These are phyloP conservation scores for Cercophora newfieldiana DNA, from an alignment of 495 filamentous ascomycete species.

Conservation along the genomic window DNA sequence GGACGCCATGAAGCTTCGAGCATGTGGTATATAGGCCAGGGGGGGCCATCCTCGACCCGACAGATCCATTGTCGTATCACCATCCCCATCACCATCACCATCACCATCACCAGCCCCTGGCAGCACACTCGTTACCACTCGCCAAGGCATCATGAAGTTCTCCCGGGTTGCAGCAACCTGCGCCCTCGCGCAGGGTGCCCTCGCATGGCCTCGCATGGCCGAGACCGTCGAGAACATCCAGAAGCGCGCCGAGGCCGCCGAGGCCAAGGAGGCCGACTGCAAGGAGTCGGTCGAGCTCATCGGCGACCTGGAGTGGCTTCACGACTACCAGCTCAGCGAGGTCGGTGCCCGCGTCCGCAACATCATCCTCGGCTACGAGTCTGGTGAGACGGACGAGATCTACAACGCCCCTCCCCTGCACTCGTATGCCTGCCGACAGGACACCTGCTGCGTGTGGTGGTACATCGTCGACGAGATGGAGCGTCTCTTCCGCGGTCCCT, in stretches of 20 bases:
- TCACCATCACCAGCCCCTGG: background rate
- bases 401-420: conserved; percentile 25
- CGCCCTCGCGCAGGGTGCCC: background rate
- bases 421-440: conserved; percentile 29
- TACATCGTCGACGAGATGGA: conserved; percentile 41
- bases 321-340: conserved; percentile 19
- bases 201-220: background rate
- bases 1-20: background rate
- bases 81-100: background rate
- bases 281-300: conserved; percentile 32
- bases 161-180: background rate
- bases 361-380: conserved; percentile 28
- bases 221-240: background rate
- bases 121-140: background rate
- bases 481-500: conserved; percentile 23
- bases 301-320: conserved; percentile 35
- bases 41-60: background rate
- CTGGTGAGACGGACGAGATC: conserved; percentile 26
- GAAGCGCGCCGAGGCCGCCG: background rate
- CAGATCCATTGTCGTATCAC: background rate
- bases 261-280: background rate
- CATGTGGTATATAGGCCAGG: background rate
- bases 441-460: conserved; percentile 47
- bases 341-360: conserved; percentile 28
- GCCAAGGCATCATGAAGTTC: background rate